phyloP scores from a whole-genome alignment of 768 basidiomycete genomes.

The Terana coerulea region DNA sequence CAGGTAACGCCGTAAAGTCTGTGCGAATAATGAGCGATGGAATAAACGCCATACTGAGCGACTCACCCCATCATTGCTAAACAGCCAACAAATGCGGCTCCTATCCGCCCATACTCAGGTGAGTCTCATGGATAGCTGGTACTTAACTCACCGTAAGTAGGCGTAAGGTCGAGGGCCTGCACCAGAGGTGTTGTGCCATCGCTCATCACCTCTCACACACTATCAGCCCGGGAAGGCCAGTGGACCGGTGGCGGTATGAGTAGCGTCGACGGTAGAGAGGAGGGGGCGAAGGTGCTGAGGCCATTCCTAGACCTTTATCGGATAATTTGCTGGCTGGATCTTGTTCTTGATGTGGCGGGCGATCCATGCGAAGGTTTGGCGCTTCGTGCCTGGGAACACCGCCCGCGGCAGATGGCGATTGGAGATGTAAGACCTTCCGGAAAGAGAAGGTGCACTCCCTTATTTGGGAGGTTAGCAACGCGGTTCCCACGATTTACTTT shows the following conservation, averaged over 20 bases:
- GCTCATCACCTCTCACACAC: no score
- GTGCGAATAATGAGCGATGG: neutral
- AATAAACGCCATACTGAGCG: neutral
- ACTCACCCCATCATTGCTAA: slow-evolving; percentile 14
- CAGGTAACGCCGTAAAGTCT: slow-evolving; percentile 11
- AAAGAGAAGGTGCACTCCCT: neutral
- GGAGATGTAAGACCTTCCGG: neutral
- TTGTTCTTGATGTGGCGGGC: neutral
- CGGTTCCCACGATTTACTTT: neutral
- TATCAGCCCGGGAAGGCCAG: no score
- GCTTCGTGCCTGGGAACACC: neutral
- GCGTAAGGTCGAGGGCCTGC: neutral
- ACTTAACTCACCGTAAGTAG: slow-evolving; percentile 7
- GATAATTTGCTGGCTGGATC: neutral
- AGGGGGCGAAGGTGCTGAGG: neutral
- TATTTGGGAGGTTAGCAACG: neutral
- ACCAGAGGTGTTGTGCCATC: no score
- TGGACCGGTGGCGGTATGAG: no score
- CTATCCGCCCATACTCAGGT: neutral
- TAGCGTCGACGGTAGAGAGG: neutral
- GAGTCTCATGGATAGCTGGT: neutral
- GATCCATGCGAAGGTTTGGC: neutral
- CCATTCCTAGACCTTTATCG: neutral
- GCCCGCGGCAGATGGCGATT: neutral
- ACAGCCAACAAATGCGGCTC: slow-evolving; percentile 9